Evolutionary conservation across 1,284 basidiomycete species (phyloP).

Genomic region (Limonomyces culmigenus): DNA sequence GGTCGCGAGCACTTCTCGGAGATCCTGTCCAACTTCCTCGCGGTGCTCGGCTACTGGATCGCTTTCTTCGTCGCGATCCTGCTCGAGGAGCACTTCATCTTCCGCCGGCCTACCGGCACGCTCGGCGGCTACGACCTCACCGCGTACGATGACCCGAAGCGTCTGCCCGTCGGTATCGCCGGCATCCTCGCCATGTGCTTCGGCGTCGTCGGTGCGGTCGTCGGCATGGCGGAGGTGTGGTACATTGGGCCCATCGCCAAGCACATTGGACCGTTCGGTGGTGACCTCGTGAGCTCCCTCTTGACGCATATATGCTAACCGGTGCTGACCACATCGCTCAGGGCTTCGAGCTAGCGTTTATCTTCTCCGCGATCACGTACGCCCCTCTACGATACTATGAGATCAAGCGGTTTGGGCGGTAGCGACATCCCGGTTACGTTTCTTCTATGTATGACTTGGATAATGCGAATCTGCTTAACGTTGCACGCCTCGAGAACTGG

Average conservation of each 20-base stretch:
- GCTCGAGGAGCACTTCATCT: slow-evolving; percentile 38
- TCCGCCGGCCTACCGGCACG: slow-evolving; percentile 24
- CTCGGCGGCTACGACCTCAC: slow-evolving; percentile 35
- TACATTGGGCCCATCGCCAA: slow-evolving; percentile 33
- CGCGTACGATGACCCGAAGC: slow-evolving; percentile 32
- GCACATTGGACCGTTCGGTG: slow-evolving; percentile 1
- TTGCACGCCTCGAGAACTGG: too few species aligned
- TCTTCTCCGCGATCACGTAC: slow-evolving; percentile 2
- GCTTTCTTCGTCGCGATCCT: slow-evolving; percentile 44
- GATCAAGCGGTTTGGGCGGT: too few species aligned
- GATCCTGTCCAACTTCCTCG: slow-evolving; percentile 35
- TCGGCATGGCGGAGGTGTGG: slow-evolving; percentile 33
- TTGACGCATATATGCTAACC: slow-evolving; percentile 21
- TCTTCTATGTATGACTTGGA: too few species aligned
- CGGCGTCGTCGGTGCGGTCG: slow-evolving; percentile 28
- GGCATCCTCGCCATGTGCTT: slow-evolving; percentile 30
- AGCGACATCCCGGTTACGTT: too few species aligned
- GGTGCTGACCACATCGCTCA: slow-evolving; percentile 39
- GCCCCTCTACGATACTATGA: background rate
- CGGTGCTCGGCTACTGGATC: slow-evolving; percentile 49
- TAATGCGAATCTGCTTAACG: too few species aligned
- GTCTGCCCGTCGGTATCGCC: slow-evolving; percentile 39
- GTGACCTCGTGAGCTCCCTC: too few species aligned
- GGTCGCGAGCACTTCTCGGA: slow-evolving; percentile 43
- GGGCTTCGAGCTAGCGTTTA: slow-evolving; percentile 31